Conservation (phyloP, 2,329 filamentous ascomycete genomes). For the Hymenoscyphus scutula region DNA sequence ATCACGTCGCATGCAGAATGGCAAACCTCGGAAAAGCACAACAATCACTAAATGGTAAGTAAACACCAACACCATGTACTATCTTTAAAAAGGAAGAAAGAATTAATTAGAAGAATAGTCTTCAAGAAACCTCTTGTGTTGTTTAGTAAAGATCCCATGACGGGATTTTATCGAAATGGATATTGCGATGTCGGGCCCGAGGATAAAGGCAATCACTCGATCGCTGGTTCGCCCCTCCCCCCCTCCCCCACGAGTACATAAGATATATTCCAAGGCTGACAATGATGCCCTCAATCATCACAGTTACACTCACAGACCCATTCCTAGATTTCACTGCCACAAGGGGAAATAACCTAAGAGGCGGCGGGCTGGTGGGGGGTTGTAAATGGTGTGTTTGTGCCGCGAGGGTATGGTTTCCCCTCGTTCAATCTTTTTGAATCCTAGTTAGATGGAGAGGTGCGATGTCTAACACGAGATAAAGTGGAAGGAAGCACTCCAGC, state of each 20-base stretch:
- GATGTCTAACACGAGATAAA: too few relatives aligned
- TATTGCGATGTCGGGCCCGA: constrained; percentile 54
- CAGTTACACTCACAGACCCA: constrained; percentile 54
- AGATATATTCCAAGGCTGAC: too few relatives aligned
- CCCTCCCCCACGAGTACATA: not conserved
- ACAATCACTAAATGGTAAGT: constrained; percentile 9
- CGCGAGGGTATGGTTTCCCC: not conserved
- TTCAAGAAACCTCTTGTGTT: constrained; percentile 56
- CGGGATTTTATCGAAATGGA: constrained; percentile 59
- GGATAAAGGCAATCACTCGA: constrained; percentile 58
- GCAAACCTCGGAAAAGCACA: constrained; percentile 7
- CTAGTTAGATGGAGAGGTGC: too few relatives aligned
- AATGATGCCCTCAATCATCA: not conserved
- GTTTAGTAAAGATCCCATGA: constrained; percentile 57
- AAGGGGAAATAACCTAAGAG: constrained; percentile 57
- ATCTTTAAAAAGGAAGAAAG: not conserved
- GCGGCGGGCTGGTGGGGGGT: constrained; percentile 52
- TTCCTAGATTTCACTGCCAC: constrained; percentile 61
- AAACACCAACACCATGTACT: not conserved
- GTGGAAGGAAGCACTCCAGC: constrained; percentile 53
- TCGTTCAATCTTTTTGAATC: too few relatives aligned
- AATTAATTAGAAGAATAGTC: constrained; percentile 40
- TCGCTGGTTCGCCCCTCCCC: constrained; percentile 41
- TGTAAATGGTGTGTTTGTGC: constrained; percentile 65
- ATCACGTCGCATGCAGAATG: not conserved